These are phyloP conservation scores for Pseudodiploospora longispora DNA, from an alignment of 2,329 filamentous ascomycete species.

Conservation along the genomic window DNA sequence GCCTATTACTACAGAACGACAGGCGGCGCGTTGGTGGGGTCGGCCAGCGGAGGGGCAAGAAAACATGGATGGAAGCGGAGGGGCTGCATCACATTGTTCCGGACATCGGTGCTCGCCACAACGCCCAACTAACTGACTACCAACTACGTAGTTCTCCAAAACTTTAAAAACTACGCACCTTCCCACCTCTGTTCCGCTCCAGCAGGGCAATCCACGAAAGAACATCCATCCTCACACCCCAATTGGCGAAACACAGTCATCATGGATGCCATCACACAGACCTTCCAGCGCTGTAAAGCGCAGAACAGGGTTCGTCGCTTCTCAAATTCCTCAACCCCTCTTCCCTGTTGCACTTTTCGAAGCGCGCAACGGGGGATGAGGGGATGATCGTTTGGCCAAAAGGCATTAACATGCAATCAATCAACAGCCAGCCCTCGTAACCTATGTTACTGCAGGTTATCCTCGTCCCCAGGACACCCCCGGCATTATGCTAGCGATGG, in stretches of 20 bases:
- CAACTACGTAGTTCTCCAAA: not conserved
- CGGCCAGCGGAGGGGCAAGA: no score
- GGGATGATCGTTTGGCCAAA: no score
- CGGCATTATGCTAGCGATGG: conserved; percentile 78
- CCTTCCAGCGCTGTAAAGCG: conserved; percentile 53
- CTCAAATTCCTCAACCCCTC: not conserved
- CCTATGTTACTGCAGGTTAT: conserved; percentile 93
- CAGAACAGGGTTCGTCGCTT: conserved; percentile 43
- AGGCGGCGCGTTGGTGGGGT: no score
- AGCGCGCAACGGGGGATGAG: conserved; percentile 10
- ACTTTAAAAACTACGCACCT: conserved; percentile 1
- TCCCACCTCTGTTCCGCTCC: not conserved
- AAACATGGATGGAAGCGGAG: no score
- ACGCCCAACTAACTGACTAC: no score
- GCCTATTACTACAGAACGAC: no score
- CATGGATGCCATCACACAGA: conserved; percentile 52
- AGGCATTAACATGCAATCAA: conserved; percentile 10
- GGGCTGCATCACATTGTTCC: no score
- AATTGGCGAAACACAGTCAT: conserved; percentile 12
- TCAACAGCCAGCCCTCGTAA: conserved; percentile 71
- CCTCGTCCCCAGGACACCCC: conserved; percentile 76
- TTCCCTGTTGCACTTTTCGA: not conserved
- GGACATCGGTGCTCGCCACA: no score
- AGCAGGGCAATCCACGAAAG: not conserved
- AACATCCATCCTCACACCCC: not conserved